Evolutionary conservation across 352 stramenopile species (phyloP).

Genomic region (Salisapilia sapeloensis): DNA sequence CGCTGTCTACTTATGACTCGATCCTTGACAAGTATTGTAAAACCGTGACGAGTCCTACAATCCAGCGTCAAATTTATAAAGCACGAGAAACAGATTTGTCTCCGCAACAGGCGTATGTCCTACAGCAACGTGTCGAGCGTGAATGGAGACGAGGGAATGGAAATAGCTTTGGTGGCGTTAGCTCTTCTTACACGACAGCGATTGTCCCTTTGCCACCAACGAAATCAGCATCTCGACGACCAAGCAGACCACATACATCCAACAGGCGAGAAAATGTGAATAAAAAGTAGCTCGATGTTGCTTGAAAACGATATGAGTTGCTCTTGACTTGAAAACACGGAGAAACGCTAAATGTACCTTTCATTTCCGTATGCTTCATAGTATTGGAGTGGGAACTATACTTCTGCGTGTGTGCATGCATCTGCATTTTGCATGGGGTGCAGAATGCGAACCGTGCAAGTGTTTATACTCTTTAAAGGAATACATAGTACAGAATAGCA

Average conservation of each 20-base stretch:
- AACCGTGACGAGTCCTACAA: conserved; percentile 44
- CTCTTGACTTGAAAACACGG: too few species aligned
- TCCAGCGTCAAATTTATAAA: conserved; percentile 67
- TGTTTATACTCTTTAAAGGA: too few species aligned
- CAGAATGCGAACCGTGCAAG: too few species aligned
- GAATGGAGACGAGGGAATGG: conserved; percentile 17
- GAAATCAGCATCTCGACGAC: conserved; percentile 1
- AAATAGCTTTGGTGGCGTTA: conserved; percentile 17
- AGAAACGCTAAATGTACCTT: too few species aligned
- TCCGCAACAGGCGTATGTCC: conserved; percentile 46
- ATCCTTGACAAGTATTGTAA: conserved; percentile 70
- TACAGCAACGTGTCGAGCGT: conserved; percentile 47
- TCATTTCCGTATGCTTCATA: too few species aligned
- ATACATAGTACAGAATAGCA: too few species aligned
- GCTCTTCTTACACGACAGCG: conserved; percentile 24
- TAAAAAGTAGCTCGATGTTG: too few species aligned
- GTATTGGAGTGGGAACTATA: too few species aligned
- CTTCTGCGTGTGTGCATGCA: too few species aligned
- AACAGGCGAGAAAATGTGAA: too few species aligned
- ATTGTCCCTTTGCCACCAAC: conserved; percentile 3
- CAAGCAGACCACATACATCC: background rate
- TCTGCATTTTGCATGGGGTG: too few species aligned
- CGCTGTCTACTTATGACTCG: conserved; percentile 49
- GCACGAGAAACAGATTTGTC: conserved; percentile 37
- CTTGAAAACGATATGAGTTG: too few species aligned